Evolutionary conservation across 345 rosid species (phyloP), one percentile per base, ranked within the genome.

Genomic region (Aquilaria yunnanensis): DNA sequence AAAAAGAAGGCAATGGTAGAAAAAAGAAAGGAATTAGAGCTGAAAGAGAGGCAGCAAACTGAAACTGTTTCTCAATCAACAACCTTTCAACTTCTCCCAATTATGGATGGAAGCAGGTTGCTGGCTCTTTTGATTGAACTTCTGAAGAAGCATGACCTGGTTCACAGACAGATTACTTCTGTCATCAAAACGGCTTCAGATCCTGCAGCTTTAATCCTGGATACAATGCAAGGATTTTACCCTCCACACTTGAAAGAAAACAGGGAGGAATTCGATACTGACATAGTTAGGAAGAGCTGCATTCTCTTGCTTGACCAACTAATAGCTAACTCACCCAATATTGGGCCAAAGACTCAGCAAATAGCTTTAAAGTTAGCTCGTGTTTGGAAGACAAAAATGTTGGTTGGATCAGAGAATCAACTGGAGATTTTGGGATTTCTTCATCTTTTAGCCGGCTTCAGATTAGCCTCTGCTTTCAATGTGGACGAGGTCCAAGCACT

Each of bases 181-280:
- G 59, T 77, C 12, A 60, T 83, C 12, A 55, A 67, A 30, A 43
- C 54, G 30, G 81, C 80, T 37, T 34, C 73, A 2, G 75, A 85
- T 53, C 95, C 95, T 41, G 83, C 83, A 23, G 79, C 74, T 72
- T 80, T 87, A 60, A 88, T 83, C 60, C 62, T 87, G 52, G 85
- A 78, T 75, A 81, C 86, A 48, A 65, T 87, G 64, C 54, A 76
- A 63, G 79, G 77, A 51, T 80, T 81, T 63, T 70, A 64, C 65
- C 76, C 81, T 30, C 53, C 63, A 48, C 75, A 68, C 57, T 66
- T 71, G 65, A 77, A 23, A 23, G 43, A 53, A 60, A 70, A 65
- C 4, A 70, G 67, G 32, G 62, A 32, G 53, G 68, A 69, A 66
- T 75, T 67, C 49, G 75, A 80, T 52, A 67, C 57, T 53, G 56